These are phyloP conservation scores for Thinopyrum elongatum DNA, from an alignment of 176 grass and related monocot species.

Conservation along the genomic window DNA sequence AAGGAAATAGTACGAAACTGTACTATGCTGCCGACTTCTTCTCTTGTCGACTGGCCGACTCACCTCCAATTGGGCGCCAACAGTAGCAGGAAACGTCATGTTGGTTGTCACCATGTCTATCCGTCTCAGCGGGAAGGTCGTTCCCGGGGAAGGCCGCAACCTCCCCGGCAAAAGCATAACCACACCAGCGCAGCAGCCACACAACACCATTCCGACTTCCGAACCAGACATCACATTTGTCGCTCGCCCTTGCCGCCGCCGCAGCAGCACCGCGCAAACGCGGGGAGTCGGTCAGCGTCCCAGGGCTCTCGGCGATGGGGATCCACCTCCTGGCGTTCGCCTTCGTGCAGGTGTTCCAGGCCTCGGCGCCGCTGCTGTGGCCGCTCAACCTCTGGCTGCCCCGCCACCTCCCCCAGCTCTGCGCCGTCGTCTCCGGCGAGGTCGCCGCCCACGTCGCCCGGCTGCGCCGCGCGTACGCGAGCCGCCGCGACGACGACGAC, in stretches of 20 bases:
- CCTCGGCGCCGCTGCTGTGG: constrained; percentile 33
- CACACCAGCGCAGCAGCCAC: neutral
- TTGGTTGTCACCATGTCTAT: neutral
- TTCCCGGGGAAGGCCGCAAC: neutral
- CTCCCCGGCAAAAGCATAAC: neutral
- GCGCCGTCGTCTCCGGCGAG: constrained; percentile 1
- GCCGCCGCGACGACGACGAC: neutral
- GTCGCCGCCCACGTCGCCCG: constrained; percentile 3
- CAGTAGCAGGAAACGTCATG: neutral
- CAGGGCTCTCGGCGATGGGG: neutral
- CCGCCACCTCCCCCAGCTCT: constrained; percentile 31
- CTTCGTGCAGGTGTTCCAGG: constrained; percentile 30
- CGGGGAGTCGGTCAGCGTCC: neutral
- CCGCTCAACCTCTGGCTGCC: constrained; percentile 35
- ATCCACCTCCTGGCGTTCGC: constrained; percentile 29
- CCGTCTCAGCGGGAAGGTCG: neutral
- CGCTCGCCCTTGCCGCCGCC: too few species aligned
- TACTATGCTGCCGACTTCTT: neutral
- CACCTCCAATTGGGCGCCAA: too few species aligned
- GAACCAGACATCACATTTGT: neutral
- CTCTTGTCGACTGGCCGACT: neutral
- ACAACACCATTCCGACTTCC: neutral
- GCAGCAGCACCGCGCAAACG: neutral
- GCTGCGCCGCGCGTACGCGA: constrained; percentile 3
- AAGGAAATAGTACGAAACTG: too few species aligned